phyloP scores from a whole-genome alignment of 2,329 filamentous ascomycete genomes.

The Sclerotiophoma versabilis region DNA sequence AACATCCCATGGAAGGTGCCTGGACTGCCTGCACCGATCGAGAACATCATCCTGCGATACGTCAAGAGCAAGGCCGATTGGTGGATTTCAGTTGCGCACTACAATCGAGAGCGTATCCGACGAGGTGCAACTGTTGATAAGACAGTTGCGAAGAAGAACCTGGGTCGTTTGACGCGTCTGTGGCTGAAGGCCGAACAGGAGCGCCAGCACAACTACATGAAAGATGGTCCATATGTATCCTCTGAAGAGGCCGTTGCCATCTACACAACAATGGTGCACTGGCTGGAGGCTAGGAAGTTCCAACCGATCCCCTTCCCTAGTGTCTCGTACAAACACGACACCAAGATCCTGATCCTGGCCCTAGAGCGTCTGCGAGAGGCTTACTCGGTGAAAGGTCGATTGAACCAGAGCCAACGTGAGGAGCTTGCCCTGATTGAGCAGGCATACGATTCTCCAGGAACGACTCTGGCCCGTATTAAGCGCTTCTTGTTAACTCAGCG shows the following conservation, averaged over 20 bases:
- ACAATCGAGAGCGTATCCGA: constrained; percentile 96
- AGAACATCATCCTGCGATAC: constrained; percentile 98
- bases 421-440: constrained; percentile 97
- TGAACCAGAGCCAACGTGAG: constrained; percentile 97
- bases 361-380: constrained; percentile 92
- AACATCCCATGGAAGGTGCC: constrained; percentile 99
- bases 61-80: constrained; percentile 99
- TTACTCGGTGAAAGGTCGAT: constrained; percentile 94
- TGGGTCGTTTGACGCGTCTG: constrained; percentile 89
- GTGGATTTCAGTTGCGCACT: constrained; percentile 99
- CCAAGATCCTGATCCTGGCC: constrained; percentile 95
- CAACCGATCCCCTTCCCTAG: constrained; percentile 98
- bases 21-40: constrained; percentile 92
- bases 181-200: constrained; percentile 99
- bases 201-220: constrained; percentile 98
- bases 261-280: constrained; percentile 98
- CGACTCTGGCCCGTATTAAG: constrained; percentile 94
- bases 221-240: constrained; percentile 97
- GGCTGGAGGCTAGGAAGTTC: constrained; percentile 97
- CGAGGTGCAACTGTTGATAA: constrained; percentile 98
- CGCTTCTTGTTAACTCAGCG: constrained; percentile 95
- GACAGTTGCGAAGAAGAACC: constrained; percentile 98
- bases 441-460: constrained; percentile 96
- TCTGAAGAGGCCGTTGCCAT: constrained; percentile 98
- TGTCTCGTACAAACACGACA: constrained; percentile 99